Percentiles rank a stretch among this genome's conserved stretches.
phyloP scores from a whole-genome alignment of 2,329 filamentous ascomycete species.

The Hirsutella rhossiliensis region DNA sequence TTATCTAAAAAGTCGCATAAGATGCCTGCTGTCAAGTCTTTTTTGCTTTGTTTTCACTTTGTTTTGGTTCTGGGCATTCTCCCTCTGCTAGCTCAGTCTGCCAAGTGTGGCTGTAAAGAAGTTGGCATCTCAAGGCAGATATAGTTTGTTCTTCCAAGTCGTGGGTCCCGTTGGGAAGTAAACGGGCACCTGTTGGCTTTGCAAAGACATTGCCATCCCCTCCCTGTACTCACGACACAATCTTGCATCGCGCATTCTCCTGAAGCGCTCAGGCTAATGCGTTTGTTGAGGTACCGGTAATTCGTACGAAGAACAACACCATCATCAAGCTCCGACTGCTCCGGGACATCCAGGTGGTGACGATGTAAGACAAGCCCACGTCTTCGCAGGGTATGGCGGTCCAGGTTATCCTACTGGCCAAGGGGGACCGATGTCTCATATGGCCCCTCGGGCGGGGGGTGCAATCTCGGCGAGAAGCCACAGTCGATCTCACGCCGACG shows the following conservation, averaged over 20 bases:
- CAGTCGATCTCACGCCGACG: constrained; percentile 37
- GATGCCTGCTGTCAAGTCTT: constrained; percentile 24
- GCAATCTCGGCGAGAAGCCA: constrained; percentile 24
- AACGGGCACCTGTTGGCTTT: neutral
- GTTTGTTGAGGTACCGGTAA: constrained; percentile 44
- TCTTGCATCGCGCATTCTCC: neutral
- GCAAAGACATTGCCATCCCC: neutral
- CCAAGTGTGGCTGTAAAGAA: constrained; percentile 17
- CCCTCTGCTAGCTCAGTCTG: constrained; percentile 23
- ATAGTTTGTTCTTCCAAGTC: constrained; percentile 4
- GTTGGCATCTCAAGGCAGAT: constrained; percentile 15
- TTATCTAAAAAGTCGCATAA: constrained; percentile 36
- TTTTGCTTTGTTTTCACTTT: constrained; percentile 14
- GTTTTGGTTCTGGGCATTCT: constrained; percentile 18
- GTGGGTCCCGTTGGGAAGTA: neutral
- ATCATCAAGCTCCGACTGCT: constrained; percentile 48
- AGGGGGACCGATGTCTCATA: constrained; percentile 51
- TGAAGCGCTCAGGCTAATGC: constrained; percentile 14
- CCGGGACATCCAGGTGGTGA: constrained; percentile 36
- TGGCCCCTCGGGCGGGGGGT: constrained; percentile 27
- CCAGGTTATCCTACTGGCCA: constrained; percentile 45
- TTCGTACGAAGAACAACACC: constrained; percentile 52
- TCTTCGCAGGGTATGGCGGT: constrained; percentile 56
- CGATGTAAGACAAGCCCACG: constrained; percentile 62
- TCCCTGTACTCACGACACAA: neutral